Evolutionary conservation across 805 yeast genomes (phyloP).

Genomic region (Myxozyma neotropica): DNA sequence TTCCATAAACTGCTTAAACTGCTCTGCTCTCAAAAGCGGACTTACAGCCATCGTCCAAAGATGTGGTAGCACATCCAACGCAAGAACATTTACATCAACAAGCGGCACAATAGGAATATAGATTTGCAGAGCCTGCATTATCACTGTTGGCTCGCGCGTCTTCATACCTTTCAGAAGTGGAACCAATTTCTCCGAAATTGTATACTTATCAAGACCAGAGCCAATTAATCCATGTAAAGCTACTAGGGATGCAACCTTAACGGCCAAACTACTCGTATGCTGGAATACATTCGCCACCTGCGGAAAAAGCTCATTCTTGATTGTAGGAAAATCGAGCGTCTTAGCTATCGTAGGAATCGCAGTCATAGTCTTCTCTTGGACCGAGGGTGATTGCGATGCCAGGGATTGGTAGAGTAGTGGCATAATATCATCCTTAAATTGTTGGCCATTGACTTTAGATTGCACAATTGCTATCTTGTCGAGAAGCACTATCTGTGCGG

Average conservation of each 20-base stretch:
- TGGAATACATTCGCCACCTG: conserved; percentile 70
- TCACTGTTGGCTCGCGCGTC: conserved; percentile 70
- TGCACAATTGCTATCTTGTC: conserved; percentile 54
- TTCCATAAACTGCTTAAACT: conserved; percentile 48
- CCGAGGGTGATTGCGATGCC: conserved; percentile 41
- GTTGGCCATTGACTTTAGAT: conserved; percentile 54
- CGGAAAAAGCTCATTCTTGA: conserved; percentile 78
- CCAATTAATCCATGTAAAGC: conserved; percentile 61
- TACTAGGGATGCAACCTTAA: conserved; percentile 68
- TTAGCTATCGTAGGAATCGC: conserved; percentile 49
- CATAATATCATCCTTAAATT: conserved; percentile 53
- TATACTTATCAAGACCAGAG: conserved; percentile 67
- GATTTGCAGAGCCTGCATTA: conserved; percentile 52
- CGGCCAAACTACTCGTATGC: conserved; percentile 79
- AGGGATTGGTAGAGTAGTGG: conserved; percentile 47
- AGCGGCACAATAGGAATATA: conserved; percentile 44
- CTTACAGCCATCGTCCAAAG: conserved; percentile 55
- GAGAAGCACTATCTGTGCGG: conserved; percentile 50
- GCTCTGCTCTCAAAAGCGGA: conserved; percentile 46
- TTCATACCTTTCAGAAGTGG: conserved; percentile 77
- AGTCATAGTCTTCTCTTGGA: conserved; percentile 58
- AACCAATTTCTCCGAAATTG: conserved; percentile 75
- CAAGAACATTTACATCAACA: conserved; percentile 53
- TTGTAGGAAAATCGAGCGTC: conserved; percentile 63
- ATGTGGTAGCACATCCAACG: conserved; percentile 59